Conservation (phyloP, 257 asterid genomes). For the Cordia subcordata region DNA sequence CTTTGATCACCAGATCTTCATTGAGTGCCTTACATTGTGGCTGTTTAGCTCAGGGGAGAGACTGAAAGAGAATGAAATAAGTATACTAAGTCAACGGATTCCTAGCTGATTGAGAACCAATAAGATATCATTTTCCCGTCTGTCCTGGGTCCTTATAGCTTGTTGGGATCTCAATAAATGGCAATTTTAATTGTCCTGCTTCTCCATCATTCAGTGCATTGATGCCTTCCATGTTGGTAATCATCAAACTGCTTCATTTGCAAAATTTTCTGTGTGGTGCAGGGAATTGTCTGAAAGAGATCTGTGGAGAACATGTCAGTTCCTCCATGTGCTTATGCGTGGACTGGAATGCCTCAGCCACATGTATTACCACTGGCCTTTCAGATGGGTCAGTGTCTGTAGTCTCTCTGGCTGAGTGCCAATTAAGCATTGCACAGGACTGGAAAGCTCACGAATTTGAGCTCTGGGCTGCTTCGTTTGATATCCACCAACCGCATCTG, state of each 20-base stretch:
- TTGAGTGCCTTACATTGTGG: too few species aligned
- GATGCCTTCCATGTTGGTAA: conserved; percentile 4
- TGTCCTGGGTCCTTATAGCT: too few species aligned
- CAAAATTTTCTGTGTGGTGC: conserved; percentile 4
- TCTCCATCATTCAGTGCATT: too few species aligned
- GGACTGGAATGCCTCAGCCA: conserved; percentile 71
- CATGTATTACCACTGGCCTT: conserved; percentile 75
- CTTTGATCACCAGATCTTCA: too few species aligned
- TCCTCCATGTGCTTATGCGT: conserved; percentile 89
- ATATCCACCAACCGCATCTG: conserved; percentile 65
- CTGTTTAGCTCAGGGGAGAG: too few species aligned
- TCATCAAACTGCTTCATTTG: conserved; percentile 2
- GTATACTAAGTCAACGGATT: too few species aligned
- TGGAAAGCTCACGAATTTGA: conserved; percentile 94
- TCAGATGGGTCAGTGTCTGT: conserved; percentile 81
- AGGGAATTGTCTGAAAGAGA: conserved; percentile 52
- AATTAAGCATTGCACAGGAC: conserved; percentile 37
- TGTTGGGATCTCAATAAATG: too few species aligned
- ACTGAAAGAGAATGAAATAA: too few species aligned
- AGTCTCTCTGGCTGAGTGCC: conserved; percentile 51
- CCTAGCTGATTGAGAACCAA: too few species aligned
- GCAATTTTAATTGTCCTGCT: too few species aligned
- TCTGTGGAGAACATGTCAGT: conserved; percentile 48
- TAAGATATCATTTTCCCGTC: not conserved
- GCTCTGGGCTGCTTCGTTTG: conserved; percentile 85